Conservation (phyloP, 257 asterid species). For the Catharanthus roseus region DNA sequence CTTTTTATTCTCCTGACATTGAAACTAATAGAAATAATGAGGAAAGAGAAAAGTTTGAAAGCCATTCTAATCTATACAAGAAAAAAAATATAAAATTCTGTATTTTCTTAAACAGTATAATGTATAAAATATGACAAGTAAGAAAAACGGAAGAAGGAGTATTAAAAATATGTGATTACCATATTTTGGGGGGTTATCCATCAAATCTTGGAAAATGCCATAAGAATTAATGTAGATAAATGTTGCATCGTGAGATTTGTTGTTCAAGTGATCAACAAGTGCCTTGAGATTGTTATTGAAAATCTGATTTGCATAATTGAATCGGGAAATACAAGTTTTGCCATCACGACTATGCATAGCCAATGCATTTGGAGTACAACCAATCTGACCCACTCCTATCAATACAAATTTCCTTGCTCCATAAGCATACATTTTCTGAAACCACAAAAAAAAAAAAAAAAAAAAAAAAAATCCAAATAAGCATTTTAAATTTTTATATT, state of each 20-base stretch:
- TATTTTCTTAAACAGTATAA: too few relatives aligned
- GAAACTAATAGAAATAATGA: too few relatives aligned
- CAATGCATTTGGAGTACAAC: conserved; percentile 90
- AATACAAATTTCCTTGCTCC: conserved; percentile 78
- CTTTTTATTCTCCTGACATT: too few relatives aligned
- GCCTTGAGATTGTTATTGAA: conserved; percentile 56
- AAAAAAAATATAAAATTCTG: too few relatives aligned
- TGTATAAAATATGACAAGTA: too few relatives aligned
- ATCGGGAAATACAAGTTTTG: conserved; percentile 55
- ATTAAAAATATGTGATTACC: too few relatives aligned
- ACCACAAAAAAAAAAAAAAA: neutral
- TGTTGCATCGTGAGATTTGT: conserved; percentile 47
- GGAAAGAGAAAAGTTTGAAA: too few relatives aligned
- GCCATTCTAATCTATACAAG: too few relatives aligned
- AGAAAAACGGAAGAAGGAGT: too few relatives aligned
- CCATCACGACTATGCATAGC: conserved; percentile 93
- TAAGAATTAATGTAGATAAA: conserved; percentile 72
- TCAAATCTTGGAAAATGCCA: conserved; percentile 75
- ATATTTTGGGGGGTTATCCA: conserved; percentile 51
- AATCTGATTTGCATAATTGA: conserved; percentile 63
- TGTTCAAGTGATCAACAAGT: conserved; percentile 62
- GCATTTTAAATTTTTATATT: too few relatives aligned
- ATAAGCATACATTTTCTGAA: conserved; percentile 49
- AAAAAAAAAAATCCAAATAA: too few relatives aligned
- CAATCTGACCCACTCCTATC: conserved; percentile 78